Evolutionary conservation across 495 filamentous ascomycete genomes (phyloP), one percentile per base, ranked within the genome.

Genomic region (Aspergillus funiculosus): DNA sequence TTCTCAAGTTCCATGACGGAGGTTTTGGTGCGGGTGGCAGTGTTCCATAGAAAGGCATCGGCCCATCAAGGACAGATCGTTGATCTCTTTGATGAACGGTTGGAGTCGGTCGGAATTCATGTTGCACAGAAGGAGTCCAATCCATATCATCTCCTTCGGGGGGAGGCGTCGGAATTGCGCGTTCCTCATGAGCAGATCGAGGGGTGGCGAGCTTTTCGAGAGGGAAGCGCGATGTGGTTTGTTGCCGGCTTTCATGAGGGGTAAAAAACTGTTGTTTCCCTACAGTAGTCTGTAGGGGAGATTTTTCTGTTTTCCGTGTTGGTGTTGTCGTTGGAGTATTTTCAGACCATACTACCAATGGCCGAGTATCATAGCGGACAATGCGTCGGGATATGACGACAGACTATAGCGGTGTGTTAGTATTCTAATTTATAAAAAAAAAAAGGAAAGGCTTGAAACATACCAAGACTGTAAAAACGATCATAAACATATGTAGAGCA

Each of bases 101-200:
- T 18, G 59, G 42, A 6, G 75, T 59, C 39, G 75, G 69, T 34
- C 54, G 65, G 26, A 73, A 50, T 10, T 67, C 44, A 40, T 71
- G 69, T 14, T 77, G 73, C 17, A 64, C 59, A 8, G 81, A 80
- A 2, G 88, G 87, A 15, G 82, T 78, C 88, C 88, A 94, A 48
- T 94, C 88, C 88, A 94, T 94, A 51, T 77, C 73, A 42, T 76
- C 68, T 5, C 46, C 52, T 48, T 69, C 66, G 27, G 60, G 65
- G 32, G 66, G 67, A 5, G 63, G 67, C 30, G 64, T 64, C 30
- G 56, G 62, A 46, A 68, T 56, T 36, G 55, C 53, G 17, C 57
- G 44, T 26, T 66, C 41, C 42, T 59, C 47, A n/a, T 42, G 51
- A 25, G 49, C 42, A 45, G 61, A 34, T 18, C 42, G 55, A 26